Evolutionary conservation across 495 filamentous ascomycete species (phyloP).

Genomic region (Monascus purpureus): DNA sequence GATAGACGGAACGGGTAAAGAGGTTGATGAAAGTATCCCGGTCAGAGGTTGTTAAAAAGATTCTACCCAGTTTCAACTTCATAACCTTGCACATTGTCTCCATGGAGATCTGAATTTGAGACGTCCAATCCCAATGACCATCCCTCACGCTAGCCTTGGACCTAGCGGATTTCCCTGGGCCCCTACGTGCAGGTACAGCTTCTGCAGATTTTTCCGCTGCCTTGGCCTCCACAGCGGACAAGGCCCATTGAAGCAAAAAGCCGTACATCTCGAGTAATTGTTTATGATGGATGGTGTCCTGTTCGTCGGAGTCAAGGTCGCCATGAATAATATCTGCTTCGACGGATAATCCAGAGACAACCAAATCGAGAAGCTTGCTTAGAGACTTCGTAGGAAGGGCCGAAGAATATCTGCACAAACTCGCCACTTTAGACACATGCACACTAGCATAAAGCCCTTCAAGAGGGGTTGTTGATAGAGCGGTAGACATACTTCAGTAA

Average conservation of each 20-base stretch:
- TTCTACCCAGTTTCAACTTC: conserved; percentile 78
- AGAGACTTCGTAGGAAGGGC: conserved; percentile 65
- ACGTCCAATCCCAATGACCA: conserved; percentile 72
- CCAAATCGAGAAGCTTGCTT: conserved; percentile 85
- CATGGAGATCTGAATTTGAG: conserved; percentile 75
- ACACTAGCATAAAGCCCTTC: conserved; percentile 25
- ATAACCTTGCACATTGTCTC: conserved; percentile 93
- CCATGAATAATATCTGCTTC: conserved; percentile 76
- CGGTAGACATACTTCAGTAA: conserved; percentile 88
- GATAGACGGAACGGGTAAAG: conserved; percentile 85
- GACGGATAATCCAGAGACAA: conserved; percentile 85
- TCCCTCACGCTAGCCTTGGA: conserved; percentile 54
- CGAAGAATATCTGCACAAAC: conserved; percentile 62
- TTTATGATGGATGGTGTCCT: conserved; percentile 76
- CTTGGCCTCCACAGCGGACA: conserved; percentile 85
- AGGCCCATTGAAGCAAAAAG: conserved; percentile 88
- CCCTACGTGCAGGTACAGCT: conserved; percentile 50
- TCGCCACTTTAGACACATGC: conserved; percentile 51
- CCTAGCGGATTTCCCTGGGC: conserved; percentile 63
- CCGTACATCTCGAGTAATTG: conserved; percentile 86
- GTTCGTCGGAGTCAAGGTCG: conserved; percentile 83
- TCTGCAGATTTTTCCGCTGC: conserved; percentile 75
- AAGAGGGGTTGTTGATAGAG: conserved; percentile 36
- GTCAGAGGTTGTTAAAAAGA: conserved; percentile 95
- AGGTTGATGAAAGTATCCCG: conserved; percentile 86